Percentiles rank a stretch among this genome's conserved stretches.
Evolutionary conservation across 805 yeast species (phyloP).

Genomic region (Cyberlindnera misumaiensis): DNA sequence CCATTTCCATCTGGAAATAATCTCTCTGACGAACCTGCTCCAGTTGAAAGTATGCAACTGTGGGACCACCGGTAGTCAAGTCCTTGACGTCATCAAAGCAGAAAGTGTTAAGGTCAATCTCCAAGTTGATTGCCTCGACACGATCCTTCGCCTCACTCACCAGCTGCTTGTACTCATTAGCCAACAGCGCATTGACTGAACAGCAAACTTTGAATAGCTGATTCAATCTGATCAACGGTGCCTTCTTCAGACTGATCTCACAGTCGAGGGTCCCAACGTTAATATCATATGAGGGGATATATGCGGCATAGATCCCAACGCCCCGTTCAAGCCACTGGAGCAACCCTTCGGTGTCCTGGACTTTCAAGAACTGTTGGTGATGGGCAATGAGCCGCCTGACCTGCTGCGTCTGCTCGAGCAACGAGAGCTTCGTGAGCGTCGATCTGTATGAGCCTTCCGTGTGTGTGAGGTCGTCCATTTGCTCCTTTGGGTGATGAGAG

Average conservation of each 20-base stretch:
- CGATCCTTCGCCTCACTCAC: conserved; percentile 15
- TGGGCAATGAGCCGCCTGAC: conserved; percentile 12
- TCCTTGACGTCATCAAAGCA: conserved; percentile 15
- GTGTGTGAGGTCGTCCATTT: conserved; percentile 1
- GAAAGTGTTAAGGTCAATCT: conserved; percentile 15
- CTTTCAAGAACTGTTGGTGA: conserved; percentile 8
- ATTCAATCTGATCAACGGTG: conserved; percentile 11
- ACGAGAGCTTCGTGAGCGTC: conserved; percentile 8
- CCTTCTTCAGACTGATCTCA: conserved; percentile 11
- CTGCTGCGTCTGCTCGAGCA: neutral
- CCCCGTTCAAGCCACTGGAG: conserved; percentile 10
- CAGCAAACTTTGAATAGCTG: conserved; percentile 6
- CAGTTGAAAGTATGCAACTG: conserved; percentile 15
- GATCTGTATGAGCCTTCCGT: conserved; percentile 14
- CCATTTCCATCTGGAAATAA: conserved; percentile 17
- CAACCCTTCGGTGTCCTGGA: neutral
- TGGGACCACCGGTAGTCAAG: conserved; percentile 2
- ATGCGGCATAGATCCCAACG: conserved; percentile 7
- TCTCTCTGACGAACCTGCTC: conserved; percentile 18
- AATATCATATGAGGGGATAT: conserved; percentile 7
- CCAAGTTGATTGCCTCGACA: conserved; percentile 16
- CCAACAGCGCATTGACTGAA: neutral
- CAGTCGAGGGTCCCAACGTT: conserved; percentile 7
- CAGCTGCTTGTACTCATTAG: conserved; percentile 4
- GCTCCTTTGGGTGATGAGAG: no score